These are phyloP conservation scores for Halenospora varia DNA, from an alignment of 495 filamentous ascomycete genomes.

Conservation along the genomic window DNA sequence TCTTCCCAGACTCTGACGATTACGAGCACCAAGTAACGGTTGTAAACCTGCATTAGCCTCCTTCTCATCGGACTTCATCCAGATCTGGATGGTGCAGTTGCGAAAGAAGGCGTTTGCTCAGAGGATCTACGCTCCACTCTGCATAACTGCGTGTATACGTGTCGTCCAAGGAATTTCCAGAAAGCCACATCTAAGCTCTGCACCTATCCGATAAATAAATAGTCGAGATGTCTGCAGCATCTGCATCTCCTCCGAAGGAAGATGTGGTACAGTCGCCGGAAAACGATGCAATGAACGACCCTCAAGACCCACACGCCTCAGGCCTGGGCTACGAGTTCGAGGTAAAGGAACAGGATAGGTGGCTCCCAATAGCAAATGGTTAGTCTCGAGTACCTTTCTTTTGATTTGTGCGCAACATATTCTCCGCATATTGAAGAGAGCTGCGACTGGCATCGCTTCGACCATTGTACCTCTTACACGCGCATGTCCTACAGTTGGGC, in stretches of 20 bases:
- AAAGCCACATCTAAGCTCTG: conserved; percentile 52
- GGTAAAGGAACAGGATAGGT: conserved; percentile 99
- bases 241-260: conserved; percentile 68
- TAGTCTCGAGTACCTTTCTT: conserved; percentile 51
- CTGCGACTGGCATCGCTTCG: conserved; percentile 47
- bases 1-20: neutral
- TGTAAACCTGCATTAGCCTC: conserved; percentile 18
- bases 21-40: conserved; percentile 5
- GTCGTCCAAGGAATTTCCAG: conserved; percentile 41
- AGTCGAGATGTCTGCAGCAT: conserved; percentile 73
- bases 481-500: conserved; percentile 25
- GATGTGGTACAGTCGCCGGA: conserved; percentile 80
- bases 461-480: conserved; percentile 19
- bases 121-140: conserved; percentile 18
- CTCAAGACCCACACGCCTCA: conserved; percentile 54
- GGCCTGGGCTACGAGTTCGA: conserved; percentile 84
- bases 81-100: conserved; percentile 16
- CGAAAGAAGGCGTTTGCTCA: conserved; percentile 15
- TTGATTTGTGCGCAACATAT: conserved; percentile 39
- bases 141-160: conserved; percentile 17
- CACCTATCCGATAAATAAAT: conserved; percentile 67
- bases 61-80: conserved; percentile 2
- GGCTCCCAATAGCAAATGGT: conserved; percentile 99
- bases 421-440: conserved; percentile 45
- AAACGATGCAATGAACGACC: conserved; percentile 60